Conservation (phyloP, 1,139 yeast genomes). For the Suhomyces maxii region DNA sequence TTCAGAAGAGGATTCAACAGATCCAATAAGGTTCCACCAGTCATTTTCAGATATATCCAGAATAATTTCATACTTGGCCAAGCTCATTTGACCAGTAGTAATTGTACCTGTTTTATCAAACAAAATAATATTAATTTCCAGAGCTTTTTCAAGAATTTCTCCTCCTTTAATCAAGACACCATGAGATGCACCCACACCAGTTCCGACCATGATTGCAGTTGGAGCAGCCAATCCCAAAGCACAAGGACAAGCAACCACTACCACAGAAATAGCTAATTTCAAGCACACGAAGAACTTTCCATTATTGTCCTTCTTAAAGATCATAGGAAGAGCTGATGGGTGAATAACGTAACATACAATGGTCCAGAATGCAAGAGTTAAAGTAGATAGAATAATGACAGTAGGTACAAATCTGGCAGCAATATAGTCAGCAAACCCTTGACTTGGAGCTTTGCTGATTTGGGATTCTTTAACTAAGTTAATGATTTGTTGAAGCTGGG, state of each 20-base stretch:
- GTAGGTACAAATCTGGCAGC: constrained; percentile 87
- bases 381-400: constrained; percentile 58
- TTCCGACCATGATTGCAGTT: constrained; percentile 98
- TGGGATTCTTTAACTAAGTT: constrained; percentile 88
- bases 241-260: constrained; percentile 98
- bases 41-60: constrained; percentile 5
- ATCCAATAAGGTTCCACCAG: constrained; percentile 63
- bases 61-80: constrained; percentile 29
- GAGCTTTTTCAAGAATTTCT: constrained; percentile 76
- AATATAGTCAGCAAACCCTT: constrained; percentile 78
- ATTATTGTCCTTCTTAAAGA: constrained; percentile 52
- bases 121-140: constrained; percentile 62
- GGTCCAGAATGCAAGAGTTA: constrained; percentile 75
- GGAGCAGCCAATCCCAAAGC: constrained; percentile 97
- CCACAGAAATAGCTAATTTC: constrained; percentile 85
- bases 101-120: constrained; percentile 97
- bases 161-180: constrained; percentile 96
- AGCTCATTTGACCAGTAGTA: constrained; percentile 79
- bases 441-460: constrained; percentile 84
- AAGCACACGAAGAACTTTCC: constrained; percentile 71
- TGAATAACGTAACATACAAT: constrained; percentile 35
- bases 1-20: constrained; percentile 71
- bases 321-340: constrained; percentile 44
- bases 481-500: constrained; percentile 86
- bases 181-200: constrained; percentile 89